Evolutionary conservation across 306 rosid genomes (phyloP).

Genomic region (Bauhinia variegata): DNA sequence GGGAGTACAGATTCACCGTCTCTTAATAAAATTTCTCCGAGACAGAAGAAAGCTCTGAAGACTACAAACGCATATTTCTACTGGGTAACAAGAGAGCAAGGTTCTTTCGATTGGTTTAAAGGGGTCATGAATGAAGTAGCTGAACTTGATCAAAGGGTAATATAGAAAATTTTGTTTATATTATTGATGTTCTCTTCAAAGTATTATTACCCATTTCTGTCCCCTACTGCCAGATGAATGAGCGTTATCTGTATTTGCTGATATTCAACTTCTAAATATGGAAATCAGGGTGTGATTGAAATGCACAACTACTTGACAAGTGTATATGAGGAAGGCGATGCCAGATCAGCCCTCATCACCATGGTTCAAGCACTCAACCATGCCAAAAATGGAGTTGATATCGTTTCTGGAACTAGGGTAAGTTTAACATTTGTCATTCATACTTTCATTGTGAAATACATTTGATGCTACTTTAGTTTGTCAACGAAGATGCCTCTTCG

Average conservation of each 20-base stretch:
- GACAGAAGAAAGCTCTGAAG: slow-evolving; percentile 69
- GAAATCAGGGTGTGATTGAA: slow-evolving; percentile 92
- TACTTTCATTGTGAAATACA: neutral
- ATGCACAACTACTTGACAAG: slow-evolving; percentile 99
- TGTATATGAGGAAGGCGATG: slow-evolving; percentile 98
- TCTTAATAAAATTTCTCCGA: slow-evolving; percentile 58
- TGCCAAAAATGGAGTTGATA: slow-evolving; percentile 97
- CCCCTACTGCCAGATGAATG: slow-evolving; percentile 29
- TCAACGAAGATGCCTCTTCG: neutral
- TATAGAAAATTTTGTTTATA: slow-evolving; percentile 16
- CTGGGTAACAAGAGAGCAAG: slow-evolving; percentile 99
- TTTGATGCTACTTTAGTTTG: neutral
- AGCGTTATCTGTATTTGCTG: no score
- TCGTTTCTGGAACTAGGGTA: slow-evolving; percentile 97
- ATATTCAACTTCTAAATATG: slow-evolving; percentile 37
- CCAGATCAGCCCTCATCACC: slow-evolving; percentile 96
- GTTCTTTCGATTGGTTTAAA: slow-evolving; percentile 99
- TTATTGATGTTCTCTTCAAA: slow-evolving; percentile 25
- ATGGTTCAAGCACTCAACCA: slow-evolving; percentile 99
- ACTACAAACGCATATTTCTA: slow-evolving; percentile 96
- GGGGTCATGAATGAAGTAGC: slow-evolving; percentile 99
- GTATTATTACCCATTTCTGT: slow-evolving; percentile 16
- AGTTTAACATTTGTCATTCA: slow-evolving; percentile 19
- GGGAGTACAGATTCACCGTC: slow-evolving; percentile 60
- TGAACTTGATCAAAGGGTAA: slow-evolving; percentile 92